Conservation (phyloP, 345 rosid species). For the Orychophragmus violaceus region DNA sequence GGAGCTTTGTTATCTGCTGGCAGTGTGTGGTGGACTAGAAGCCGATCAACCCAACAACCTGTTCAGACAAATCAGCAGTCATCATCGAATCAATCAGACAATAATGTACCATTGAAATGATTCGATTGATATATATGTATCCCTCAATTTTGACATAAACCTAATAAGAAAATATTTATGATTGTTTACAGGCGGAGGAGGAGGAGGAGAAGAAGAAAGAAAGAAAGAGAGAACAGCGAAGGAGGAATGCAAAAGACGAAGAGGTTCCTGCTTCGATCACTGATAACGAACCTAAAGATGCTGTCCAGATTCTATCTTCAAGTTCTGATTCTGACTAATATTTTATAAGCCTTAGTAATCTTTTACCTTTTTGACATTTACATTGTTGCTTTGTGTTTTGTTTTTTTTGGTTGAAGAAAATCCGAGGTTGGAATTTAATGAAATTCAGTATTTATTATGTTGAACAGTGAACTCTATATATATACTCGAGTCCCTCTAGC, state of each 20-base stretch:
- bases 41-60: conserved; percentile 37
- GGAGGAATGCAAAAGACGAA: conserved; percentile 30
- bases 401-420: neutral
- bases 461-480: neutral
- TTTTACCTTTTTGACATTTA: neutral
- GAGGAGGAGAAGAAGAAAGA: conserved; percentile 42
- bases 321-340: conserved; percentile 60
- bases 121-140: neutral
- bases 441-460: neutral
- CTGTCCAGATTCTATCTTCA: conserved; percentile 55
- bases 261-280: conserved; percentile 59
- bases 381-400: neutral
- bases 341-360: neutral
- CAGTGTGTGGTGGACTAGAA: conserved; percentile 60
- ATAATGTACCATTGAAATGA: conserved; percentile 32
- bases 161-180: conserved; percentile 1
- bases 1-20: conserved; percentile 69
- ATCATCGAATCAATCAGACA: conserved; percentile 30
- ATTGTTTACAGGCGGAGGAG: conserved; percentile 25
- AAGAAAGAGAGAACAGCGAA: conserved; percentile 29
- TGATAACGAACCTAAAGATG: conserved; percentile 62
- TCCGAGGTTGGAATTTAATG: neutral
- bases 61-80: conserved; percentile 35
- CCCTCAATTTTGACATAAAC: neutral
- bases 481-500: too few species aligned